phyloP scores from a whole-genome alignment of 129 eudicot genomes.

The Pulicaria dysenterica region DNA sequence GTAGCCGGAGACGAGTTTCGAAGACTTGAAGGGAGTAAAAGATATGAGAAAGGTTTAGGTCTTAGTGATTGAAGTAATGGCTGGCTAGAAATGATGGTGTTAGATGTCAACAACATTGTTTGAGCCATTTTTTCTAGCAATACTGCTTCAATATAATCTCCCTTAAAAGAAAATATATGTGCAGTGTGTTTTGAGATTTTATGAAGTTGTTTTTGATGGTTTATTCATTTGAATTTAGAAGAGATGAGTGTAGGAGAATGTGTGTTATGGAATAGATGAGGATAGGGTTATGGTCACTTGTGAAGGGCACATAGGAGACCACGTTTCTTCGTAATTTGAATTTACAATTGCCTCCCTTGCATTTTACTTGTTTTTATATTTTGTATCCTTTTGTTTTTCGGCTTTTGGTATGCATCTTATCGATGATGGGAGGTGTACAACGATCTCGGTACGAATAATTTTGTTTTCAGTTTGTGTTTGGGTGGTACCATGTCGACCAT shows the following conservation, averaged over 20 bases:
- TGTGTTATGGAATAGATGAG: conserved; percentile 29
- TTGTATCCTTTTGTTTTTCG: conserved; percentile 9
- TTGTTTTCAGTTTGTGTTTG: background rate
- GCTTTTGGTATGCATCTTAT: conserved; percentile 2
- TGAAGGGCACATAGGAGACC: conserved; percentile 37
- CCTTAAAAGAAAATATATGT: background rate
- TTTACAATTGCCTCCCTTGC: conserved; percentile 32
- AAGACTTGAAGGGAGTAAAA: conserved; percentile 44
- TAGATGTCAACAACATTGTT: conserved; percentile 69
- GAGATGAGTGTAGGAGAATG: conserved; percentile 37
- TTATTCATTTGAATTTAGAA: conserved; percentile 12
- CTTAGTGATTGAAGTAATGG: conserved; percentile 59
- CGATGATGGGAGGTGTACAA: conserved; percentile 16
- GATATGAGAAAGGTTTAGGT: conserved; percentile 57
- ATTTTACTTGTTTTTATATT: background rate
- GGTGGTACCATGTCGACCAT: conserved; percentile 2
- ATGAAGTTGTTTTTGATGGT: conserved; percentile 18
- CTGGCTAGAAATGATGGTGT: conserved; percentile 39
- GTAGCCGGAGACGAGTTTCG: conserved; percentile 32
- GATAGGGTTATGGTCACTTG: conserved; percentile 45
- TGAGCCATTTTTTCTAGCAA: conserved; percentile 60
- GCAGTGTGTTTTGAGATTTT: conserved; percentile 8
- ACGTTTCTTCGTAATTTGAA: conserved; percentile 28
- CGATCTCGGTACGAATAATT: background rate
- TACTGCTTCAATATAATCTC: conserved; percentile 2